Conservation (phyloP, 768 basidiomycete species). For the Calocybe indica region DNA sequence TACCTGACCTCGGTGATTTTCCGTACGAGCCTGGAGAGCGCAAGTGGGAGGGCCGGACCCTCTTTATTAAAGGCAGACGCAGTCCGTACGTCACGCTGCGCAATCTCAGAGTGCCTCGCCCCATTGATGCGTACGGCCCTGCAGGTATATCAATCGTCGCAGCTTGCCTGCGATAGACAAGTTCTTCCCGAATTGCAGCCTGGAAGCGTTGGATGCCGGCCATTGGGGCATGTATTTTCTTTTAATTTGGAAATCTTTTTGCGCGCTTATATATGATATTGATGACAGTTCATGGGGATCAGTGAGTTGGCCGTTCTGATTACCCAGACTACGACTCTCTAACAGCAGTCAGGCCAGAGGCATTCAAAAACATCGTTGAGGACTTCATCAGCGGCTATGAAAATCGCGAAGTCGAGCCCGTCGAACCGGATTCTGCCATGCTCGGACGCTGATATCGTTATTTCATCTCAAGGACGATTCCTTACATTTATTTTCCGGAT, state of each 20-base stretch:
- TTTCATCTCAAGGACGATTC: too few relatives aligned
- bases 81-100: slow-evolving; percentile 42
- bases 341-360: not conserved
- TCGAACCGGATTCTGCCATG: too few relatives aligned
- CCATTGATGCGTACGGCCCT: not conserved
- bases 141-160: slow-evolving; percentile 62
- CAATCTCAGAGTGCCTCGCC: not conserved
- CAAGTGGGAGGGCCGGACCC: slow-evolving; percentile 44
- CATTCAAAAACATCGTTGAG: not conserved
- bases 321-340: too few relatives aligned
- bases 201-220: slow-evolving; percentile 60
- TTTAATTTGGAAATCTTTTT: not conserved
- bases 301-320: too few relatives aligned
- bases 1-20: slow-evolving; percentile 65
- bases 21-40: slow-evolving; percentile 55
- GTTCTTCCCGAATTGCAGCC: slow-evolving; percentile 65
- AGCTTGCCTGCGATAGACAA: slow-evolving; percentile 50
- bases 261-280: too few relatives aligned
- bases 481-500: too few relatives aligned
- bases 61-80: slow-evolving; percentile 71
- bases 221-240: slow-evolving; percentile 67
- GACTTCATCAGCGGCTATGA: not conserved
- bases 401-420: too few relatives aligned
- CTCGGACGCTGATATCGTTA: too few relatives aligned
- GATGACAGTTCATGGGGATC: too few relatives aligned